Evolutionary conservation across 108 stramenopile species (phyloP).

Genomic region (Skeletonema tropicum): DNA sequence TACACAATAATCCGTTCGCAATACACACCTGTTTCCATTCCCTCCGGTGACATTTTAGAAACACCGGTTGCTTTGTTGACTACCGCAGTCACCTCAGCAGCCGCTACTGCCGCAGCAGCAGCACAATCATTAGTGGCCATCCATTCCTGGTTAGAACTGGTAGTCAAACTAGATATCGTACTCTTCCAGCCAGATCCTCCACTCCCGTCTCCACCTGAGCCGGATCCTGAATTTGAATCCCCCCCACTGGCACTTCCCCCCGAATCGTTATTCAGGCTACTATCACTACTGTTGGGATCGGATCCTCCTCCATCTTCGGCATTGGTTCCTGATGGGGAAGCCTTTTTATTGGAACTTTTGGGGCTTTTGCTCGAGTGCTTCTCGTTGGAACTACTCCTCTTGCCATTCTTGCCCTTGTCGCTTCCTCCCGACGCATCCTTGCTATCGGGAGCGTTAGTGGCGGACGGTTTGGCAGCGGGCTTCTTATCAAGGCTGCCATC

Average conservation of each 20-base stretch:
- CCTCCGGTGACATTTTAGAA: not conserved
- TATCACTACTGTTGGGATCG: slow-evolving; percentile 16
- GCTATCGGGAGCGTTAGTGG: not conserved
- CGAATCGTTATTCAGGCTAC: slow-evolving; percentile 32
- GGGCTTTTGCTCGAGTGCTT: not conserved
- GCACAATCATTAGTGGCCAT: slow-evolving; percentile 24
- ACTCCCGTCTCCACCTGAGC: slow-evolving; percentile 48
- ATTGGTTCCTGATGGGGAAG: not conserved
- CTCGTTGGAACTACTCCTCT: not conserved
- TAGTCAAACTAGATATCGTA: slow-evolving; percentile 50
- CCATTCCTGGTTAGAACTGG: slow-evolving; percentile 52
- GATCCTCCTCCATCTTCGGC: slow-evolving; percentile 13
- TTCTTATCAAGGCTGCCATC: slow-evolving; percentile 10
- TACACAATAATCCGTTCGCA: not conserved
- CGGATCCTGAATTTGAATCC: slow-evolving; percentile 10
- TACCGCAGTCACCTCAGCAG: not conserved
- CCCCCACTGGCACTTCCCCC: slow-evolving; percentile 39
- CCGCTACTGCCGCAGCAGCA: not conserved
- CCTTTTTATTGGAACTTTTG: slow-evolving; percentile 10
- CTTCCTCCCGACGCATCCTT: not conserved
- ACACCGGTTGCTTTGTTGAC: not conserved
- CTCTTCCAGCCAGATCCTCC: slow-evolving; percentile 44
- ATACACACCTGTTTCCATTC: slow-evolving; percentile 1
- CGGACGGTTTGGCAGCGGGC: not conserved
- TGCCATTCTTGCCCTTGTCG: not conserved